Evolutionary conservation across 208 protist genomes (phyloP).

Genomic region (Acanthamoeba divionensis): DNA sequence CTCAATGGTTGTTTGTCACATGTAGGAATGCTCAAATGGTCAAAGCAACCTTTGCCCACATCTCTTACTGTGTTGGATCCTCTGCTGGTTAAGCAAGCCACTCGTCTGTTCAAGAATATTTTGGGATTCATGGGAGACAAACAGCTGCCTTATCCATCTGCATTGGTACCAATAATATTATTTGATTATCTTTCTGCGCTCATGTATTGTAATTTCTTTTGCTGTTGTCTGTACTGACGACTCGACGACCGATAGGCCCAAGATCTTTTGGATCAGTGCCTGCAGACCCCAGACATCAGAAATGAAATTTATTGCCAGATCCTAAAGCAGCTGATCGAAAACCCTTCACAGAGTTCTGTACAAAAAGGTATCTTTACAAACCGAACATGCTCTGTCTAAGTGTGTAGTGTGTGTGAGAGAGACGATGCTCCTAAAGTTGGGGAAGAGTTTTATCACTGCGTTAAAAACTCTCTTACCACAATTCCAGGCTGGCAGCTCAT

Average conservation of each 20-base stretch:
- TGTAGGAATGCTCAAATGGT: constrained; percentile 47
- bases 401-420: too few species aligned
- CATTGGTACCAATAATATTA: too few species aligned
- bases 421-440: too few species aligned
- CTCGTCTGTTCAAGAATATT: constrained; percentile 42
- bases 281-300: background rate
- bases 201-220: too few species aligned
- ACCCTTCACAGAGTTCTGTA: background rate
- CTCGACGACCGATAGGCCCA: too few species aligned
- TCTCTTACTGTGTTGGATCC: constrained; percentile 27
- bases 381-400: too few species aligned
- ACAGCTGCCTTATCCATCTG: background rate
- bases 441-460: too few species aligned
- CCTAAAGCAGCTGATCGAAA: constrained; percentile 51
- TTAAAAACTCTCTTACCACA: too few species aligned
- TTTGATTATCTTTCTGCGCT: too few species aligned
- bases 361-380: too few species aligned
- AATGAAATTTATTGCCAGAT: constrained; percentile 49
- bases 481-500: constrained; percentile 50
- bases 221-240: too few species aligned
- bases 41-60: constrained; percentile 24
- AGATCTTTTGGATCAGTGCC: constrained; percentile 24
- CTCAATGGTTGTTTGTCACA: too few species aligned
- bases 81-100: background rate
- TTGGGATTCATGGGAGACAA: constrained; percentile 49